Conservation (phyloP, 805 yeast species). For the Cyberlindnera mrakii region DNA sequence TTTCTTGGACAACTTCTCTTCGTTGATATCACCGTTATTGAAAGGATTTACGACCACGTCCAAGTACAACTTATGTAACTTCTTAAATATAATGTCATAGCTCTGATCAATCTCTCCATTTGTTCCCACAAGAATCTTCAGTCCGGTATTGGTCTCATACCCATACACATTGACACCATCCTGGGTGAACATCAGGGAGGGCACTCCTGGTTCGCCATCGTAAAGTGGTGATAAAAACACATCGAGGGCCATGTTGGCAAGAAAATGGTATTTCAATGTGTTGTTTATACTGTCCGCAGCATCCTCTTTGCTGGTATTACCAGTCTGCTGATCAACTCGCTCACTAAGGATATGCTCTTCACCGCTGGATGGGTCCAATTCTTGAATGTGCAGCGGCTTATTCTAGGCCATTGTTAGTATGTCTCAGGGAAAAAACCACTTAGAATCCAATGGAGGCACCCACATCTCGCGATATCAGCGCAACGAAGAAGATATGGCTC, state of each 20-base stretch:
- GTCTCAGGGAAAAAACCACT: too few relatives aligned
- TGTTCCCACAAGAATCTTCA: constrained; percentile 58
- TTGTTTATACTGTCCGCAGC: constrained; percentile 1
- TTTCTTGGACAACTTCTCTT: constrained; percentile 5
- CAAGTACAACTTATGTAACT: constrained; percentile 49
- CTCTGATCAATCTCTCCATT: constrained; percentile 26
- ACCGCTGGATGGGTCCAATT: constrained; percentile 33
- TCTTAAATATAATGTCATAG: constrained; percentile 27
- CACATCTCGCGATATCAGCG: constrained; percentile 45
- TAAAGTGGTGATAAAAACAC: constrained; percentile 49
- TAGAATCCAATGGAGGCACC: background rate
- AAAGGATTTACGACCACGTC: constrained; percentile 61
- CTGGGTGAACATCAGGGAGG: constrained; percentile 49
- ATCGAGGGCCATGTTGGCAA: constrained; percentile 74
- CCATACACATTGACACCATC: constrained; percentile 67
- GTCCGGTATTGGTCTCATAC: constrained; percentile 59
- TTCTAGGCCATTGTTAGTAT: background rate
- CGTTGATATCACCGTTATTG: constrained; percentile 23
- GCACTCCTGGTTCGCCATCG: constrained; percentile 33
- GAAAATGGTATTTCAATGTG: constrained; percentile 52
- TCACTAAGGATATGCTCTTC: constrained; percentile 10
- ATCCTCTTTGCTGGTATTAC: background rate
- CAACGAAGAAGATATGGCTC: constrained; percentile 33
- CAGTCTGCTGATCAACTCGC: constrained; percentile 6
- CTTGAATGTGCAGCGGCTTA: constrained; percentile 50